A percentile compares a stretch with the other conserved stretches of the same genome.
phyloP scores from a whole-genome alignment of 768 basidiomycete species.

The Sistotremastrum niveocremeum region DNA sequence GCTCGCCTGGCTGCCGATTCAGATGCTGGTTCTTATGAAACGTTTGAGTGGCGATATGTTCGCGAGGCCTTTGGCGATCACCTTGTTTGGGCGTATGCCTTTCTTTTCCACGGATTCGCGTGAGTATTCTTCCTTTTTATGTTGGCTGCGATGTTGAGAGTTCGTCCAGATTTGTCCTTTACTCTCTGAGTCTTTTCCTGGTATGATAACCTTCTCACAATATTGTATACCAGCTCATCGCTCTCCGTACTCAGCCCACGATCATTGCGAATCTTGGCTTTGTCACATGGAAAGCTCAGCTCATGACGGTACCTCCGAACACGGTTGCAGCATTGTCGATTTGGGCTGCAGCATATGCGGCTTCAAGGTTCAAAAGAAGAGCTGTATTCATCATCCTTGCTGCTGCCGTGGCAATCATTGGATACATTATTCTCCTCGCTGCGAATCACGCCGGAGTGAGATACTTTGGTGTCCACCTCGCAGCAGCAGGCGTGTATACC shows the following conservation, averaged over 20 bases:
- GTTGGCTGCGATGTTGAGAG: background rate
- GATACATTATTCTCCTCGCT: constrained; percentile 42
- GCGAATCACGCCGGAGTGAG: constrained; percentile 33
- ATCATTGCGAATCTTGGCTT: constrained; percentile 47
- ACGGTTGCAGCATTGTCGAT: constrained; percentile 35
- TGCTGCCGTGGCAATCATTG: constrained; percentile 37
- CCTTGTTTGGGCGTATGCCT: constrained; percentile 45
- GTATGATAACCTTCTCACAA: constrained; percentile 15
- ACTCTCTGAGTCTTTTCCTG: constrained; percentile 46
- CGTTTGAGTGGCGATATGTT: constrained; percentile 45
- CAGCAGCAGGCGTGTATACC: constrained; percentile 42
- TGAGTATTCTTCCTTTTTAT: constrained; percentile 1
- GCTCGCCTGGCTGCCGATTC: constrained; percentile 37
- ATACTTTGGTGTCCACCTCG: constrained; percentile 44
- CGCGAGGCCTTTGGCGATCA: constrained; percentile 43
- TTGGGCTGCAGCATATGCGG: constrained; percentile 36
- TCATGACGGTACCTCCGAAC: constrained; percentile 51
- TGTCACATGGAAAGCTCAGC: constrained; percentile 44
- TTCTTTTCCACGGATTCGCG: constrained; percentile 49
- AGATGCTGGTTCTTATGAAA: constrained; percentile 38
- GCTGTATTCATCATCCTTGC: constrained; percentile 41
- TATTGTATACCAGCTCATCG: too few species aligned
- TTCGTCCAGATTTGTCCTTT: constrained; percentile 29
- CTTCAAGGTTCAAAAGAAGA: constrained; percentile 30
- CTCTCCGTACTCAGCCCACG: constrained; percentile 28